These are phyloP conservation scores for Trichoderma lentiforme DNA, from an alignment of 2,329 filamentous ascomycete genomes.

Conservation along the genomic window DNA sequence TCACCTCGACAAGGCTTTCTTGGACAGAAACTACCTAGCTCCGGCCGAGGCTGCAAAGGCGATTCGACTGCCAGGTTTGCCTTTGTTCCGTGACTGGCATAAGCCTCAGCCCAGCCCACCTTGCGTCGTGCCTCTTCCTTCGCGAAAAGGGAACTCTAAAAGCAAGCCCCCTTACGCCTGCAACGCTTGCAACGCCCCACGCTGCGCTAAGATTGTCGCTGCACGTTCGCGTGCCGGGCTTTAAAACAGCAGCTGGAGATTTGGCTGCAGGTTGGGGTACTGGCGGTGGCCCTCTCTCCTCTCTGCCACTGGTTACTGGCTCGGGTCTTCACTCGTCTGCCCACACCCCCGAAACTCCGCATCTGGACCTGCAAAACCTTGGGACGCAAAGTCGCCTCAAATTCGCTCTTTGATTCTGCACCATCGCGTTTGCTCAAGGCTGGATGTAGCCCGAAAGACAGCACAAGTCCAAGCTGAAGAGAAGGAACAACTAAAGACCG, in stretches of 20 bases:
- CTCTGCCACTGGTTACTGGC: background rate
- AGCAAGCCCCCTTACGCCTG: slow-evolving; percentile 10
- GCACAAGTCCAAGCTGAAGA: background rate
- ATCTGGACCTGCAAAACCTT: slow-evolving; percentile 14
- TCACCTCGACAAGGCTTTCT: background rate
- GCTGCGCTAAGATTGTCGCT: slow-evolving; percentile 15
- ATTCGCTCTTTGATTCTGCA: slow-evolving; percentile 23
- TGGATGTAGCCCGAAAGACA: background rate
- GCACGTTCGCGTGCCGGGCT: slow-evolving; percentile 15
- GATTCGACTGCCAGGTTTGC: background rate
- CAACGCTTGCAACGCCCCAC: slow-evolving; percentile 10
- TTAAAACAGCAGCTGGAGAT: slow-evolving; percentile 11
- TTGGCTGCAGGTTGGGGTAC: slow-evolving; percentile 14
- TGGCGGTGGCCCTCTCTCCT: slow-evolving; percentile 1
- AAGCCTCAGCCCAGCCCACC: slow-evolving; percentile 2
- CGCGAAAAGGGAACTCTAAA: background rate
- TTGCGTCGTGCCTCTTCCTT: background rate
- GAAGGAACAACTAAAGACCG: background rate
- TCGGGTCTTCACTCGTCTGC: background rate
- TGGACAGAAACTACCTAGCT: background rate
- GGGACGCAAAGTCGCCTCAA: slow-evolving; percentile 11
- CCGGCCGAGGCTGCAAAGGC: slow-evolving; percentile 3
- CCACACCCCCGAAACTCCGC: slow-evolving; percentile 16
- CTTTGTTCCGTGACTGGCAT: background rate
- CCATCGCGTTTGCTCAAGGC: slow-evolving; percentile 15